Conservation (phyloP, 179 eudicot genomes). For the Sideroxylon spinosum region DNA sequence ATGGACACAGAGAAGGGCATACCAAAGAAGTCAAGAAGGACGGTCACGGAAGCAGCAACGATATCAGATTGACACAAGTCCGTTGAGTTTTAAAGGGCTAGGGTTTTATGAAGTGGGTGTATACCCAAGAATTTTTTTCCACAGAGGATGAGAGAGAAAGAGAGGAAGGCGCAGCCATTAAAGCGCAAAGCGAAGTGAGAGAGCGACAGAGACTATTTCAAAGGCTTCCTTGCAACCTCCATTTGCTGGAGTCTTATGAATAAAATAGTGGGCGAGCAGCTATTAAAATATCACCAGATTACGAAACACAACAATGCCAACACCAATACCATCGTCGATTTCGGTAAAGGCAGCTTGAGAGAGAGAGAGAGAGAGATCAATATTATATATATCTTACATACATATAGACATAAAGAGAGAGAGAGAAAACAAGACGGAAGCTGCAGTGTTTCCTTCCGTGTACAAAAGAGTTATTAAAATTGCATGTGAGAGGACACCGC, state of each 20-base stretch:
- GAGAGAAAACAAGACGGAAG: background rate
- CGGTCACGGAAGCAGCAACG: background rate
- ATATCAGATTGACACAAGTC: background rate
- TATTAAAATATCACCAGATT: background rate
- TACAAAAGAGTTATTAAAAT: background rate
- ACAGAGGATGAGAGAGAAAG: background rate
- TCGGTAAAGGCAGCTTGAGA: conserved; percentile 8
- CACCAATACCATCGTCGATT: conserved; percentile 13
- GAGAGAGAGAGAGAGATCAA: background rate
- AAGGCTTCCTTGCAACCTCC: conserved; percentile 9
- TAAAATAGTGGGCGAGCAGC: conserved; percentile 8
- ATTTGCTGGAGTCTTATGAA: conserved; percentile 11
- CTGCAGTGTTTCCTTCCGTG: conserved; percentile 6
- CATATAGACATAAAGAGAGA: background rate
- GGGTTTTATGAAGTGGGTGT: conserved; percentile 11
- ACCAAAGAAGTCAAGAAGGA: conserved; percentile 6
- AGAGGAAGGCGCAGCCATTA: background rate
- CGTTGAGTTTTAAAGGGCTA: background rate
- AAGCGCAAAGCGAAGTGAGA: background rate
- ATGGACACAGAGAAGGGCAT: background rate
- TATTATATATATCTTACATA: background rate
- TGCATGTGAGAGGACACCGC: conserved; percentile 9
- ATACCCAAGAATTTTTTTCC: background rate
- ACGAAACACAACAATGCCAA: background rate
- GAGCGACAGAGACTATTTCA: background rate